phyloP scores from a whole-genome alignment of 2,329 filamentous ascomycete species.

The Monilinia aucupariae region DNA sequence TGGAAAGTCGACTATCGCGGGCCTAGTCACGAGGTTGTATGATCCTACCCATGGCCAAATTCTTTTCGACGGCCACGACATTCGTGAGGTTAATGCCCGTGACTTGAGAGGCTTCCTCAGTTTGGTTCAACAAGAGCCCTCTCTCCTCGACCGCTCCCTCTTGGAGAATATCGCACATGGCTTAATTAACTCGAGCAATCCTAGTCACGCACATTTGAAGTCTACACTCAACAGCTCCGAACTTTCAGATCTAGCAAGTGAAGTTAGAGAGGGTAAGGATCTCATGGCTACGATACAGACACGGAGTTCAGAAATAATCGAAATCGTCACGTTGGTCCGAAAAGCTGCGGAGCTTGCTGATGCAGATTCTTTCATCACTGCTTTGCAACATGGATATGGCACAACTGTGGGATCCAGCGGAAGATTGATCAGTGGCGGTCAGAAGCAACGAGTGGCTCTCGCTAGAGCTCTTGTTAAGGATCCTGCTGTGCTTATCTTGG shows the following conservation, averaged over 20 bases:
- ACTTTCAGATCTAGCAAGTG: constrained; percentile 47
- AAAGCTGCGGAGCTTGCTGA: constrained; percentile 49
- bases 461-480: constrained; percentile 52
- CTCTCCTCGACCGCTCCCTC: constrained; percentile 48
- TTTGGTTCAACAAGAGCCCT: constrained; percentile 51
- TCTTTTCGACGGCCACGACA: constrained; percentile 20
- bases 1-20: constrained; percentile 53
- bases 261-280: constrained; percentile 47
- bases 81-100: constrained; percentile 20
- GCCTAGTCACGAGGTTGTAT: constrained; percentile 52
- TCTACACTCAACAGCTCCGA: constrained; percentile 36
- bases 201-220: constrained; percentile 47
- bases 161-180: constrained; percentile 27
- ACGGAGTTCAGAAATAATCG: constrained; percentile 4
- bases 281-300: constrained; percentile 23
- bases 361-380: constrained; percentile 9
- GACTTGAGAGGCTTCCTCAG: constrained; percentile 41
- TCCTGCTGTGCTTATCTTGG: constrained; percentile 52
- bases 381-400: constrained; percentile 9
- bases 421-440: constrained; percentile 71
- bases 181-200: constrained; percentile 43
- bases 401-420: constrained; percentile 67
- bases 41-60: constrained; percentile 41
- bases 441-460: constrained; percentile 75
- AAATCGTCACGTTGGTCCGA: constrained; percentile 39